phyloP scores from a whole-genome alignment of 768 basidiomycete species.

The Kwoniella botswanensis region DNA sequence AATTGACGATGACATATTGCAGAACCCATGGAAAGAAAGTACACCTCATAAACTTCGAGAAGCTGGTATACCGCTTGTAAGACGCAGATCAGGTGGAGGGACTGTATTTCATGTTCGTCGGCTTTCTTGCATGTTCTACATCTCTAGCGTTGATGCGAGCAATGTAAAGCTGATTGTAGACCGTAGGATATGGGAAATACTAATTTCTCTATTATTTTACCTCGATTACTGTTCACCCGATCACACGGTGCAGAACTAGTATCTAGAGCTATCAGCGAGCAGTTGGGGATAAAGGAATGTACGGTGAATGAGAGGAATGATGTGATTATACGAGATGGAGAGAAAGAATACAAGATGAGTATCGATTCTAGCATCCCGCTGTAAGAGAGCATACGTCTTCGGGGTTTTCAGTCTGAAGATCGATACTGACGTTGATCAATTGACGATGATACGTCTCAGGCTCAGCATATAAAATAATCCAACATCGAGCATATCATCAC shows the following conservation, averaged over 20 bases:
- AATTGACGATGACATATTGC: background rate
- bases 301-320: conserved; percentile 88
- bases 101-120: conserved; percentile 88
- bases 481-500: conserved; percentile 90
- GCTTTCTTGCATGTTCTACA: too few species aligned
- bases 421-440: conserved; percentile 11
- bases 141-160: background rate
- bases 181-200: conserved; percentile 92
- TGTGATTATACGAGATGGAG: conserved; percentile 68
- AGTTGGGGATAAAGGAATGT: conserved; percentile 73
- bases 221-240: conserved; percentile 79
- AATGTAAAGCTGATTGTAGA: background rate
- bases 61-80: conserved; percentile 72
- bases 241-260: conserved; percentile 77
- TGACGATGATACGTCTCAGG: conserved; percentile 77
- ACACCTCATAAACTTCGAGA: conserved; percentile 69
- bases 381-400: background rate
- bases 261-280: conserved; percentile 72
- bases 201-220: conserved; percentile 92
- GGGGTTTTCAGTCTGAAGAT: background rate
- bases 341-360: conserved; percentile 79
- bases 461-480: conserved; percentile 94
- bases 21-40: conserved; percentile 98
- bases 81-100: conserved; percentile 89
- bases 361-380: background rate